These are phyloP conservation scores for Tuber brumale DNA, from an alignment of 495 filamentous ascomycete genomes.

Conservation along the genomic window DNA sequence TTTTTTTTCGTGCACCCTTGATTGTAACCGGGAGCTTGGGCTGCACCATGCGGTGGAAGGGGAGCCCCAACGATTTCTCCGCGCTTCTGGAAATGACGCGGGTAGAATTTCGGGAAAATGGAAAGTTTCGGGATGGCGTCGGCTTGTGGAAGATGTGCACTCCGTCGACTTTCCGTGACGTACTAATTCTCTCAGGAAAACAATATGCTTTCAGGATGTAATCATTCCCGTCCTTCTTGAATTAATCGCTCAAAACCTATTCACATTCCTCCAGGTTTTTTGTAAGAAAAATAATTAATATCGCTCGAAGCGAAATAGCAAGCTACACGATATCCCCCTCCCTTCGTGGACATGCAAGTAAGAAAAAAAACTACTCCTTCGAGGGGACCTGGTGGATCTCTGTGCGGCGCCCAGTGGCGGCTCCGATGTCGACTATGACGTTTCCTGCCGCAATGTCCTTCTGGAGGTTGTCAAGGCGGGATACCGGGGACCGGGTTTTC, in stretches of 20 bases:
- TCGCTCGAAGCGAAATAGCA: neutral
- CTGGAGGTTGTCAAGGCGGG: slow-evolving; percentile 48
- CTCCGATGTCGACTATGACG: slow-evolving; percentile 44
- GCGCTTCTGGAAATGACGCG: neutral
- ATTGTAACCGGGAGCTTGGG: neutral
- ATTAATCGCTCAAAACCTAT: neutral
- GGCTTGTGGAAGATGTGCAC: neutral
- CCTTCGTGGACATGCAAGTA: neutral
- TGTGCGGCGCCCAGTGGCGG: slow-evolving; percentile 5
- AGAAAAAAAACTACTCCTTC: neutral
- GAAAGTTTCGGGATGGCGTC: neutral
- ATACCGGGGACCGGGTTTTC: slow-evolving; percentile 45
- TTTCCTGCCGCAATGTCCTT: slow-evolving; percentile 51
- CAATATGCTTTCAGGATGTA: neutral
- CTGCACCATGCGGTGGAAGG: neutral
- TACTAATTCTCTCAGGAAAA: neutral
- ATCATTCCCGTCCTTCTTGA: neutral
- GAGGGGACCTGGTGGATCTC: neutral
- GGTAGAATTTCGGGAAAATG: neutral
- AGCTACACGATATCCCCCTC: neutral
- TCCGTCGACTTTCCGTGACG: neutral
- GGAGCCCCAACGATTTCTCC: neutral
- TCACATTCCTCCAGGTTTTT: neutral
- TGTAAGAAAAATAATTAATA: neutral
- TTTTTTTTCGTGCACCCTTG: neutral